Evolutionary conservation across 2,329 filamentous ascomycete genomes (phyloP), one percentile per base, ranked within the genome.

Genomic region (Exophiala dermatitidis): DNA sequence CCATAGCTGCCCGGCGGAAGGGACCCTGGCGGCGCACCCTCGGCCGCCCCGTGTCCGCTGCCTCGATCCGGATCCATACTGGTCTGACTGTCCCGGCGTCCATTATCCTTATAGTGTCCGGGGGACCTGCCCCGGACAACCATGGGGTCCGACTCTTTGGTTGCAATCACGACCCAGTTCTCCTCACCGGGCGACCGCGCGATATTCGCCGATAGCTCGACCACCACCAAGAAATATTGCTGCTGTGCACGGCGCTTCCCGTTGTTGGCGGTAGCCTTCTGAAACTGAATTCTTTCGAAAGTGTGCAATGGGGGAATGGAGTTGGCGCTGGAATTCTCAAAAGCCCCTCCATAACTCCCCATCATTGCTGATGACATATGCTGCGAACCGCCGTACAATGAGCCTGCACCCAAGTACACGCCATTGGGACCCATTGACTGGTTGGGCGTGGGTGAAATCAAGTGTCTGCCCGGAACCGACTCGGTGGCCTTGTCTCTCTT

Each of bases 241-340:
- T 96, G 90, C 12, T 90, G 88, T 1, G 90, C 90, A 52, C 90
- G 78, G 61, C 90, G 79, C 69, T 95, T 95, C 44, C 90, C 90
- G 62, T 96, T 96, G 72, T 95, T 96, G 28, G 89, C 88, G 0
- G 90, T 95, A 1, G 90, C 90, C 60, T 88, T 88, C 68, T 95
- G 94, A 78, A 95, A 96, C 64, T 95, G 90, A 48, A 95, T 93
- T 7, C 90, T 83, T 66, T 95, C 90, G 66, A 94, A 96, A 0
- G 77, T 79, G 53, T 84, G 79, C n/a, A 75, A 74, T 5, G 68
- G 70, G 1, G 72, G 72, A 43, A 54, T 47, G 7, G 56, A 48
- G 43, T 59, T 60, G 8, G 49, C 40, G 9, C 41, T 40, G 9
- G 7, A 67, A 66, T 36, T 70, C 64, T 41, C 68, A 65, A 56